Evolutionary conservation across 148 eudicot genomes (phyloP).

Genomic region (Agrostemma githago): DNA sequence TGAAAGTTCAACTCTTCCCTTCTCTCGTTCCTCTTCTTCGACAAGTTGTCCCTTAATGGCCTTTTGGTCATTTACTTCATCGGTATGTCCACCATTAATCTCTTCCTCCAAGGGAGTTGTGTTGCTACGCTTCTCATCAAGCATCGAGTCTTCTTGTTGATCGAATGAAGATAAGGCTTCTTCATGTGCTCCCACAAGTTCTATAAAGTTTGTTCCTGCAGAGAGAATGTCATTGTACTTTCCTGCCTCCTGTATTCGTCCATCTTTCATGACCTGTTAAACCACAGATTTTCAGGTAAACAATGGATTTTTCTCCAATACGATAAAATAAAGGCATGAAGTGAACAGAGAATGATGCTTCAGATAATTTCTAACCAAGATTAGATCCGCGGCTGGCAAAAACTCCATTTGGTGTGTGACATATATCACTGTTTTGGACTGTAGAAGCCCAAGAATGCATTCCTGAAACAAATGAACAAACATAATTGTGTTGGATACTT

Average conservation of each 20-base stretch:
- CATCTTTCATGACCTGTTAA: conserved; percentile 49
- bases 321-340: background rate
- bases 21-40: conserved; percentile 46
- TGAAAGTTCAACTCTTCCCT: conserved; percentile 50
- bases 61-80: conserved; percentile 6
- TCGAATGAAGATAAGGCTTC: conserved; percentile 30
- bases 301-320: background rate
- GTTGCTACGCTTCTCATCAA: background rate
- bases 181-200: conserved; percentile 45
- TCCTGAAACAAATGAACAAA: too few relatives aligned
- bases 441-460: too few relatives aligned
- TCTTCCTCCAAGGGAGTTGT: conserved; percentile 15
- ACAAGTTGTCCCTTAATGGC: conserved; percentile 32
- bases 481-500: background rate
- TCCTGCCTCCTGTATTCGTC: conserved; percentile 41
- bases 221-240: conserved; percentile 44
- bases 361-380: conserved; percentile 28
- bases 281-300: background rate
- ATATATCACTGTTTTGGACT: too few relatives aligned
- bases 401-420: too few relatives aligned
- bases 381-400: conserved; percentile 34
- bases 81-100: conserved; percentile 13
- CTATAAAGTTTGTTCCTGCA: conserved; percentile 41
- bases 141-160: conserved; percentile 4
- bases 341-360: background rate